Percentiles rank a stretch among this genome's conserved stretches.
These are phyloP conservation scores for Artemisia argyi DNA, from an alignment of 129 eudicot genomes.

Conservation along the genomic window DNA sequence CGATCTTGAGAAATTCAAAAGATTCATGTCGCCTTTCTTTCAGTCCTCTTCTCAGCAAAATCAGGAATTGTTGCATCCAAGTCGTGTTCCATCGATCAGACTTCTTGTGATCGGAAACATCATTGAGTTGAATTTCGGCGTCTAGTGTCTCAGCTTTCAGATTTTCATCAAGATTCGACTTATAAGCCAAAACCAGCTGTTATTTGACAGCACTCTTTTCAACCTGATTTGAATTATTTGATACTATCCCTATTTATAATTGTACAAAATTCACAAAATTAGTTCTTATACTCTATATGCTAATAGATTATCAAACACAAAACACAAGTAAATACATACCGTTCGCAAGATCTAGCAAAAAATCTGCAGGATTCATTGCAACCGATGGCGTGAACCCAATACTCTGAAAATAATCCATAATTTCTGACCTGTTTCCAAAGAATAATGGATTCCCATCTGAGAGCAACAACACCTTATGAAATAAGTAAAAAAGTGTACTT, in stretches of 20 bases:
- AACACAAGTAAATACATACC: conserved; percentile 35
- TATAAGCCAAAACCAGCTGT: conserved; percentile 48
- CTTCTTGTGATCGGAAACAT: conserved; percentile 25
- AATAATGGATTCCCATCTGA: conserved; percentile 80
- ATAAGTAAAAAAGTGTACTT: conserved; percentile 75
- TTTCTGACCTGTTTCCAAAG: conserved; percentile 59
- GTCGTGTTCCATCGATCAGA: conserved; percentile 62
- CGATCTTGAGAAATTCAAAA: conserved; percentile 51
- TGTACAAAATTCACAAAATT: background rate
- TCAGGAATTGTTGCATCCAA: conserved; percentile 70
- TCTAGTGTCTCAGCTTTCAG: conserved; percentile 37
- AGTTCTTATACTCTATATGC: background rate
- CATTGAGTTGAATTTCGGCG: conserved; percentile 14
- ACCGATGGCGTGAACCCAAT: conserved; percentile 63
- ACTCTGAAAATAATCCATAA: conserved; percentile 51
- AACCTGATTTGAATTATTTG: conserved; percentile 45
- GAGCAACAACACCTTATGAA: conserved; percentile 69
- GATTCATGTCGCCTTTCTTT: conserved; percentile 78
- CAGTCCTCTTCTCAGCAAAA: conserved; percentile 63
- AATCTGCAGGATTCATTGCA: background rate
- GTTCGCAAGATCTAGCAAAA: conserved; percentile 34
- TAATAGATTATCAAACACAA: background rate
- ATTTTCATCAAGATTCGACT: conserved; percentile 36
- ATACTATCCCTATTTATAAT: conserved; percentile 41
- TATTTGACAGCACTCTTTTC: conserved; percentile 52